These are phyloP conservation scores for Penicillium decumbens DNA, from an alignment of 2,329 filamentous ascomycete species.

Conservation along the genomic window DNA sequence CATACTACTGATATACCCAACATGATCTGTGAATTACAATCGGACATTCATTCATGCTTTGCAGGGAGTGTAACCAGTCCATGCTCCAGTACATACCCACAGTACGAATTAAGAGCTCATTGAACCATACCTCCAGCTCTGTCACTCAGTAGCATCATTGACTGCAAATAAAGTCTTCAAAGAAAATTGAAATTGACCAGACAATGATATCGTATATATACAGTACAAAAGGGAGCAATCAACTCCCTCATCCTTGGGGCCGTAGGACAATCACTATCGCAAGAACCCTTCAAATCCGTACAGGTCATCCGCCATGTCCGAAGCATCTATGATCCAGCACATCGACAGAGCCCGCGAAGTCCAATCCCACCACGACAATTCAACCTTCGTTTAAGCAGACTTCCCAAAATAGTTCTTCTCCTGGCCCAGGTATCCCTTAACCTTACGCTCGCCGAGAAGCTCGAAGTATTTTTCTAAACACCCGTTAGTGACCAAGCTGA, in stretches of 20 bases:
- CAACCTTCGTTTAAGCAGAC: constrained; percentile 21
- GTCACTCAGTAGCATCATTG: not conserved
- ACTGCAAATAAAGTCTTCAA: constrained; percentile 1
- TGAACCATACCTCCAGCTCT: not conserved
- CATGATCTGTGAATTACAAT: not conserved
- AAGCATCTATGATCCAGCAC: not conserved
- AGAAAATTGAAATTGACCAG: constrained; percentile 22
- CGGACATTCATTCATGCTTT: not conserved
- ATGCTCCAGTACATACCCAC: not conserved
- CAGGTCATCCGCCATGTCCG: not conserved
- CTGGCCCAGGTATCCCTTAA: constrained; percentile 60
- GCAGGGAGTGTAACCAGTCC: not conserved
- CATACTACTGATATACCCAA: constrained; percentile 32
- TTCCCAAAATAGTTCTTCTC: constrained; percentile 57
- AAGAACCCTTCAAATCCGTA: not conserved
- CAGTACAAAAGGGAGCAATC: constrained; percentile 21
- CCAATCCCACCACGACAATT: not conserved
- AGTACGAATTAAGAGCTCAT: not conserved
- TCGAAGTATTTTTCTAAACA: constrained; percentile 60
- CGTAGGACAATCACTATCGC: not conserved
- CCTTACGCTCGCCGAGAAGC: constrained; percentile 58
- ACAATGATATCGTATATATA: constrained; percentile 30
- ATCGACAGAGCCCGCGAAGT: not conserved
- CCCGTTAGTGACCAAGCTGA: constrained; percentile 5
- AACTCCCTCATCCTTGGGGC: constrained; percentile 9